phyloP scores from a whole-genome alignment of 371 early-diverging fungal genomes.

The Furculomyces boomerangus region DNA sequence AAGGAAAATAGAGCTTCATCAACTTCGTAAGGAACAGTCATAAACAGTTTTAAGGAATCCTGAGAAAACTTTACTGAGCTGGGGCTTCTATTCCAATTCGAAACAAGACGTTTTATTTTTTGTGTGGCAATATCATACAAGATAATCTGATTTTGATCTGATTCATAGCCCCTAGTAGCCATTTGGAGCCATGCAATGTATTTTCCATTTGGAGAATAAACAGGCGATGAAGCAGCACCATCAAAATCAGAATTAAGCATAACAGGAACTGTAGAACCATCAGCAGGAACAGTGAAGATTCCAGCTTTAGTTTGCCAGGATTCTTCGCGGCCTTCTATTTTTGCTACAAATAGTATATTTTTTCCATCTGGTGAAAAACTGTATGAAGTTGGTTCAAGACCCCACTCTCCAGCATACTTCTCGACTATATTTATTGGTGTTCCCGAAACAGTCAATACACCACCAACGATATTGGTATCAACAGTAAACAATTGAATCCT shows the following conservation, averaged over 20 bases:
- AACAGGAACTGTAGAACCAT: slow-evolving; percentile 26
- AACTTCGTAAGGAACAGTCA: slow-evolving; percentile 37
- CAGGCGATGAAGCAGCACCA: slow-evolving; percentile 36
- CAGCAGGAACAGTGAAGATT: slow-evolving; percentile 18
- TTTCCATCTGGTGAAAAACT: slow-evolving; percentile 22
- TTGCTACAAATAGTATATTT: slow-evolving; percentile 42
- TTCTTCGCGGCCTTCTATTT: slow-evolving; percentile 30
- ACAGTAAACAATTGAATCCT: slow-evolving; percentile 12
- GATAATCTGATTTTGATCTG: slow-evolving; percentile 53
- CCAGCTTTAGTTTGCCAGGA: slow-evolving; percentile 62
- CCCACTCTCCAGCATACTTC: slow-evolving; percentile 5
- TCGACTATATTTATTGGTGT: background rate
- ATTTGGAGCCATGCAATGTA: slow-evolving; percentile 55
- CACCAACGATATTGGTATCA: background rate
- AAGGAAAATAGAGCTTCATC: background rate
- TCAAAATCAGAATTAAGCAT: slow-evolving; percentile 8
- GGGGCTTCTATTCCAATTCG: slow-evolving; percentile 44
- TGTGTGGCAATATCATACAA: slow-evolving; percentile 28
- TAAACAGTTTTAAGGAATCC: slow-evolving; percentile 29
- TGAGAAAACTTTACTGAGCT: slow-evolving; percentile 31
- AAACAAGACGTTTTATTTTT: slow-evolving; percentile 20
- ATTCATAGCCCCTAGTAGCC: slow-evolving; percentile 47
- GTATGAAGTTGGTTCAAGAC: slow-evolving; percentile 6
- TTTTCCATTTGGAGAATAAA: slow-evolving; percentile 38
- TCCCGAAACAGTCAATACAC: background rate